phyloP scores from a whole-genome alignment of 441 rosid genomes.

The Sinapis alba region DNA sequence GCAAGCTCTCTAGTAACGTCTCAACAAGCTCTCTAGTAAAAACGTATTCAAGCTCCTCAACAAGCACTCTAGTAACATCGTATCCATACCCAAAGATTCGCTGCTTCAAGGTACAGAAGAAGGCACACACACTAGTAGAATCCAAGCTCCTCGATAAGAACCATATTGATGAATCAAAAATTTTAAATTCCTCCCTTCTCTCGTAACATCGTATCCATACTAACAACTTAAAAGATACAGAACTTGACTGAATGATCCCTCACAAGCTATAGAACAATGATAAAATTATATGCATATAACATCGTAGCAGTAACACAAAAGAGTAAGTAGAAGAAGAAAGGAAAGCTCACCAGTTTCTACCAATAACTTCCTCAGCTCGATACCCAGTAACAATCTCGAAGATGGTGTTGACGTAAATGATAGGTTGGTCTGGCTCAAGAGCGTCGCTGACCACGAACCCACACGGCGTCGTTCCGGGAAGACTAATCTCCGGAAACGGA shows the following conservation, averaged over 20 bases:
- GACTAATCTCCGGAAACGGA: constrained; percentile 75
- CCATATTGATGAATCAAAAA: no score
- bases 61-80: background rate
- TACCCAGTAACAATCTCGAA: constrained; percentile 94
- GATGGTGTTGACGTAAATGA: constrained; percentile 86
- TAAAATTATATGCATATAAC: no score
- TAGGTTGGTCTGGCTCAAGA: constrained; percentile 88
- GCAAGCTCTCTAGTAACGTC: background rate
- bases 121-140: no score
- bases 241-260: no score
- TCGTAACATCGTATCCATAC: background rate
- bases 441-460: constrained; percentile 91
- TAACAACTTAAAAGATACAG: background rate
- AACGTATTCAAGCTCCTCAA: no score
- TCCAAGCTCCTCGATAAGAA: no score
- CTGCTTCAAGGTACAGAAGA: no score
- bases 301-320: no score
- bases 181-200: no score
- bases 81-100: background rate
- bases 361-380: constrained; percentile 90
- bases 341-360: constrained; percentile 81
- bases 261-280: no score
- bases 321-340: background rate
- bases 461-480: constrained; percentile 79
- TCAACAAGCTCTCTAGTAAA: background rate